A percentile compares a stretch with the other conserved stretches of the same genome.
These are phyloP conservation scores for Amanita brunnescens DNA, from an alignment of 768 basidiomycete species.

Conservation along the genomic window DNA sequence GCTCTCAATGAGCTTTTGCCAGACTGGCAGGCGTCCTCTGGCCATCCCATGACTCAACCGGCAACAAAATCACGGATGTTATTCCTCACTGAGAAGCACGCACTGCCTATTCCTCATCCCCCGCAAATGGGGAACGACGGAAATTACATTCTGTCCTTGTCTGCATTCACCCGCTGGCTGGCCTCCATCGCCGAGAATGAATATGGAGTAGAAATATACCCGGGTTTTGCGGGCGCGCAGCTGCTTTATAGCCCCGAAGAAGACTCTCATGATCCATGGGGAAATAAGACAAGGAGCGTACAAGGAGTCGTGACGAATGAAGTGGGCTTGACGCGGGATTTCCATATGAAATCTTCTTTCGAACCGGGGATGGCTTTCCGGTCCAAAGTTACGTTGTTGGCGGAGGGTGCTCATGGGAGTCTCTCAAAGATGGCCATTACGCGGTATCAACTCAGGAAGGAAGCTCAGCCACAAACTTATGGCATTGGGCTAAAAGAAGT, in stretches of 20 bases:
- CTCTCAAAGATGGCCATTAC: slow-evolving; percentile 73
- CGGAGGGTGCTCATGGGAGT: slow-evolving; percentile 92
- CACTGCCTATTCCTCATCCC: slow-evolving; percentile 87
- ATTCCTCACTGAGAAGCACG: slow-evolving; percentile 59
- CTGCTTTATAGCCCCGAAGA: slow-evolving; percentile 58
- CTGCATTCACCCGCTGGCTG: slow-evolving; percentile 85
- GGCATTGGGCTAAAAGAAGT: slow-evolving; percentile 96
- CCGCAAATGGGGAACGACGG: slow-evolving; percentile 94
- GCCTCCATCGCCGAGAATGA: slow-evolving; percentile 70
- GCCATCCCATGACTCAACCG: slow-evolving; percentile 75
- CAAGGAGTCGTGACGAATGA: slow-evolving; percentile 88
- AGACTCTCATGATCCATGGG: slow-evolving; percentile 32
- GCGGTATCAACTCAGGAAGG: slow-evolving; percentile 64
- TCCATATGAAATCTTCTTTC: slow-evolving; percentile 74
- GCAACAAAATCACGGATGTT: slow-evolving; percentile 80
- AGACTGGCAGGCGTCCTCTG: slow-evolving; percentile 54
- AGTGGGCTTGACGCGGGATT: slow-evolving; percentile 77
- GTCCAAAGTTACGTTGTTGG: slow-evolving; percentile 84
- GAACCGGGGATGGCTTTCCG: slow-evolving; percentile 97
- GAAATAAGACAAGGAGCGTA: slow-evolving; percentile 40
- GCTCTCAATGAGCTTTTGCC: slow-evolving; percentile 89
- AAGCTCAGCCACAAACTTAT: slow-evolving; percentile 84
- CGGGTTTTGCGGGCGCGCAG: slow-evolving; percentile 90
- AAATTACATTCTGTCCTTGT: slow-evolving; percentile 89
- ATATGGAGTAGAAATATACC: slow-evolving; percentile 89